These are phyloP conservation scores for Colletotrichum incanum DNA, from an alignment of 2,329 filamentous ascomycete species.

Conservation along the genomic window DNA sequence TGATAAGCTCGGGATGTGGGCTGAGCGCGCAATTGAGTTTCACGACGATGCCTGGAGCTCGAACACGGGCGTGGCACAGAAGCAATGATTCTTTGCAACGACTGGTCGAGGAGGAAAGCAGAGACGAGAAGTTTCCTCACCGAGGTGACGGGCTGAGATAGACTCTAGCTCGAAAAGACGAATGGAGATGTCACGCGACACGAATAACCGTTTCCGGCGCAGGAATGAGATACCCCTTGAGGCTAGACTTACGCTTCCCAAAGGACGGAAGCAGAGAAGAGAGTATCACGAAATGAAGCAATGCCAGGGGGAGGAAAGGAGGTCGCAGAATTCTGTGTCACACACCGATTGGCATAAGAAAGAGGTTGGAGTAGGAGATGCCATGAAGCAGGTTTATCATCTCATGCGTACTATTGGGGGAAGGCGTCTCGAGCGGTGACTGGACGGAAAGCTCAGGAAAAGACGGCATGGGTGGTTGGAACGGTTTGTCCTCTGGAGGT, in stretches of 20 bases:
- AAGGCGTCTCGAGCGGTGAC: neutral
- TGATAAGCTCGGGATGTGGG: neutral
- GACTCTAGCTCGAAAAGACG: neutral
- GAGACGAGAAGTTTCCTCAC: neutral
- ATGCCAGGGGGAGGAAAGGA: neutral
- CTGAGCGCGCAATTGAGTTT: slow-evolving; percentile 1
- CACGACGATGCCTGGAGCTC: neutral
- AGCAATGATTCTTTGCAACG: neutral
- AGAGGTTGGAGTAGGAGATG: neutral
- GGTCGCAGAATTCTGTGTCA: neutral
- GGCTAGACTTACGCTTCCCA: neutral
- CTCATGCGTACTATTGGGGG: neutral
- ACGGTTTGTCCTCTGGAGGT: slow-evolving; percentile 1
- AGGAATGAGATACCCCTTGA: neutral
- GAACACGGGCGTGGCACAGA: neutral
- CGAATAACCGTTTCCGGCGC: slow-evolving; percentile 14
- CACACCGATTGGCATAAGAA: neutral
- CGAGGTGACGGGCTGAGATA: neutral
- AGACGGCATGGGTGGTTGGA: neutral
- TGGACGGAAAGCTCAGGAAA: neutral
- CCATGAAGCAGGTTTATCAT: slow-evolving; percentile 3
- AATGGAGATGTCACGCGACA: neutral
- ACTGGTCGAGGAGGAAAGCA: neutral
- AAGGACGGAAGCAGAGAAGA: neutral
- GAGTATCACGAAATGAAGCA: neutral